Conservation (phyloP, 2,329 filamentous ascomycete species). For the Fusarium illudens region DNA sequence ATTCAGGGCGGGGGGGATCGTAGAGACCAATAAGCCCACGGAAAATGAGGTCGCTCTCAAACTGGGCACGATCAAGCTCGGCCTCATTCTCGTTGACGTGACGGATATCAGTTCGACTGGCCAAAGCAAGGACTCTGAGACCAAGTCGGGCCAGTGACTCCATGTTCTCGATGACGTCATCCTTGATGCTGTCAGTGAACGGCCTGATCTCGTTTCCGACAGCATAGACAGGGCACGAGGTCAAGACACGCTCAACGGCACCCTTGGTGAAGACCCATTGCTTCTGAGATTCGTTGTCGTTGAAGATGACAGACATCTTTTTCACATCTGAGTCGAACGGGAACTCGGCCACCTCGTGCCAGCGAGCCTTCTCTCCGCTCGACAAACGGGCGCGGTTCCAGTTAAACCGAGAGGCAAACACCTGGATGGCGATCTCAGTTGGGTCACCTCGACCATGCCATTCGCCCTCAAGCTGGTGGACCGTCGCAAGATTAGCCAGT, state of each 20-base stretch:
- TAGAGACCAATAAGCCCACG: conserved; percentile 77
- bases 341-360: conserved; percentile 71
- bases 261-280: conserved; percentile 69
- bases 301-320: conserved; percentile 78
- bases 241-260: conserved; percentile 74
- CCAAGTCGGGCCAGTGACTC: conserved; percentile 71
- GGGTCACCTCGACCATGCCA: conserved; percentile 74
- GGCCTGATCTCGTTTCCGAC: conserved; percentile 54
- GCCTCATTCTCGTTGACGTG: conserved; percentile 48
- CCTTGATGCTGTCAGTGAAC: conserved; percentile 61
- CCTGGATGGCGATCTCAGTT: conserved; percentile 75
- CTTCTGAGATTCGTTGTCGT: conserved; percentile 50
- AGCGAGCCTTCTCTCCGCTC: conserved; percentile 58
- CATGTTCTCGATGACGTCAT: conserved; percentile 72
- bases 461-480: conserved; percentile 61
- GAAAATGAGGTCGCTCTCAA: conserved; percentile 71
- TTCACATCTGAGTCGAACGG: conserved; percentile 80
- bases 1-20: conserved; percentile 75
- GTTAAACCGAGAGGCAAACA: conserved; percentile 74
- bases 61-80: conserved; percentile 59
- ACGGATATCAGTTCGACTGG: conserved; percentile 57
- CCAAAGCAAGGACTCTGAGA: conserved; percentile 74
- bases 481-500: conserved; percentile 70
- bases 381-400: conserved; percentile 65
- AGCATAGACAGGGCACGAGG: conserved; percentile 65